A percentile compares a stretch with the other conserved stretches of the same genome.
Conservation (phyloP, 805 yeast species). For the Metschnikowia dekortorum region DNA sequence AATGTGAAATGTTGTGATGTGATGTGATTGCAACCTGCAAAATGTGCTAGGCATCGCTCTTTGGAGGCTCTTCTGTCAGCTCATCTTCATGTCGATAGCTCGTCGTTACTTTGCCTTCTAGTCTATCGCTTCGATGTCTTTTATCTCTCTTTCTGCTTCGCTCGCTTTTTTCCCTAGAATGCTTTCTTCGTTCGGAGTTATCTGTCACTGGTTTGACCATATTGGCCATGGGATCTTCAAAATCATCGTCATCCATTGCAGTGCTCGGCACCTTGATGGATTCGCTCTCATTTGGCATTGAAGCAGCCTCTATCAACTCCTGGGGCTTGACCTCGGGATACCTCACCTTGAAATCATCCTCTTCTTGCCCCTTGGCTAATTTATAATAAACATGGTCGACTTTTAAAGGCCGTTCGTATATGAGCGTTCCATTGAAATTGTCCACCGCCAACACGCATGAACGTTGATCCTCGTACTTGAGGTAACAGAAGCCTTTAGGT, state of each 20-base stretch:
- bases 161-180: neutral
- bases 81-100: neutral
- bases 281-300: neutral
- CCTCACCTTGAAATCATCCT: constrained; percentile 38
- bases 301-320: constrained; percentile 5
- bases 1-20: neutral
- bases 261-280: neutral
- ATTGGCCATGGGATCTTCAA: constrained; percentile 32
- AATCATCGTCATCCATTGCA: constrained; percentile 21
- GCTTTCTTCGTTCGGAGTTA: neutral
- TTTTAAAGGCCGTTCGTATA: constrained; percentile 45
- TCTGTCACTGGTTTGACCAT: constrained; percentile 26
- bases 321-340: constrained; percentile 17
- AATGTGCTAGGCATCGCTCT: neutral
- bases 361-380: constrained; percentile 48
- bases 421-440: constrained; percentile 68
- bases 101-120: neutral
- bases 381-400: constrained; percentile 73
- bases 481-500: constrained; percentile 71
- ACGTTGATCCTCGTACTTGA: constrained; percentile 77
- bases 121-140: neutral
- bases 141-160: neutral
- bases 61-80: neutral
- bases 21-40: too few species aligned
- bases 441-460: constrained; percentile 85